Evolutionary conservation across 1,284 basidiomycete genomes (phyloP).

Genomic region (Calocybe gambosa): DNA sequence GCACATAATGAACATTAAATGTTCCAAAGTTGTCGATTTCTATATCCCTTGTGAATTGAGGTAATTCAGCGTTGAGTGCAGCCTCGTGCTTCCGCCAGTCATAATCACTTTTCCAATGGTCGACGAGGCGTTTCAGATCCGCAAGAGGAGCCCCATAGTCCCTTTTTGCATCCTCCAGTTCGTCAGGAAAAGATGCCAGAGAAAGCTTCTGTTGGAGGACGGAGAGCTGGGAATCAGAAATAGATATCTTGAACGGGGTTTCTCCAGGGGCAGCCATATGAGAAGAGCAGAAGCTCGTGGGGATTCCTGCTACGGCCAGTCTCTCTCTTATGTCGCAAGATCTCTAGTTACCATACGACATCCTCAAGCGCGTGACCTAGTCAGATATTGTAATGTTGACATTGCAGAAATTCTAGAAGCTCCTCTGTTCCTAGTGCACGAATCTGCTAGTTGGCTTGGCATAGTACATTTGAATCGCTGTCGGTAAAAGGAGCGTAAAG

Average conservation of each 20-base stretch:
- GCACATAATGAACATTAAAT: slow-evolving; percentile 46
- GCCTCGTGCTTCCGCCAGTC: slow-evolving; percentile 44
- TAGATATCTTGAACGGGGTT: slow-evolving; percentile 35
- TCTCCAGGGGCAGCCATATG: slow-evolving; percentile 8
- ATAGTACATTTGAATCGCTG: too few species aligned
- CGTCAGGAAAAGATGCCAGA: slow-evolving; percentile 39
- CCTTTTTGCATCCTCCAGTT: slow-evolving; percentile 38
- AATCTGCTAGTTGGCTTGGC: too few species aligned
- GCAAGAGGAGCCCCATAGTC: slow-evolving; percentile 43
- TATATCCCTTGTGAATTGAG: slow-evolving; percentile 43
- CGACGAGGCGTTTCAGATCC: slow-evolving; percentile 37
- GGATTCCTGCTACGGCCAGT: neutral
- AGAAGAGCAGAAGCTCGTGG: neutral
- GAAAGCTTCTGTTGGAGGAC: slow-evolving; percentile 35
- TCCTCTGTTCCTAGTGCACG: too few species aligned
- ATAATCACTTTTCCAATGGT: slow-evolving; percentile 39
- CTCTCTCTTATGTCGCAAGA: neutral
- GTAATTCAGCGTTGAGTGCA: slow-evolving; percentile 38
- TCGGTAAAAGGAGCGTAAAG: too few species aligned
- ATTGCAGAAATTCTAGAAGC: too few species aligned
- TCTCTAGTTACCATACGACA: too few species aligned
- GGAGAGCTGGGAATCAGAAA: slow-evolving; percentile 33
- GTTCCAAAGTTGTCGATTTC: slow-evolving; percentile 36
- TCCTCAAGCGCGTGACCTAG: too few species aligned
- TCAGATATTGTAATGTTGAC: too few species aligned